A percentile compares a stretch with the other conserved stretches of the same genome.
Conservation (phyloP, 345 rosid genomes). For the Eucalyptus marginata region DNA sequence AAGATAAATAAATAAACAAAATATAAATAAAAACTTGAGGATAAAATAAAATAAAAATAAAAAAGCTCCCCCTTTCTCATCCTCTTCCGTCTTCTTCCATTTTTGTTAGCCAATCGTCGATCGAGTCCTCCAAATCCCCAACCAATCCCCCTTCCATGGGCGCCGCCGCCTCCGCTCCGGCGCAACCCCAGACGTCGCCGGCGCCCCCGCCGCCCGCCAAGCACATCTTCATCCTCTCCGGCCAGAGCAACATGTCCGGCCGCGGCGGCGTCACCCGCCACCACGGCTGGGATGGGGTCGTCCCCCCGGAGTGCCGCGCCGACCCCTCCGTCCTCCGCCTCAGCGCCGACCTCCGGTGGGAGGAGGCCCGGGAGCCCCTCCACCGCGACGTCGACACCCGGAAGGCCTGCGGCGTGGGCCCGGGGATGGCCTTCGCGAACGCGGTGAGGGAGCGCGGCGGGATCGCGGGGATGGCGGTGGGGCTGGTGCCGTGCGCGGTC, state of each 20-base stretch:
- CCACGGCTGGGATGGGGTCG: slow-evolving; percentile 54
- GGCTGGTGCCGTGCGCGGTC: slow-evolving; percentile 76
- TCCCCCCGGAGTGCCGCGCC: slow-evolving; percentile 56
- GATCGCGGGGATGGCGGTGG: slow-evolving; percentile 2
- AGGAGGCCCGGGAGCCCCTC: slow-evolving; percentile 61
- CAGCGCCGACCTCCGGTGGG: slow-evolving; percentile 54
- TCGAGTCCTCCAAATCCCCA: not conserved
- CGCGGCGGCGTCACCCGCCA: slow-evolving; percentile 66
- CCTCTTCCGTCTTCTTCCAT: not conserved
- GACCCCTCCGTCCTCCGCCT: slow-evolving; percentile 51
- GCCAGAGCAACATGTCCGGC: slow-evolving; percentile 96
- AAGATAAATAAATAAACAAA: too few species aligned
- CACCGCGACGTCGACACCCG: slow-evolving; percentile 62
- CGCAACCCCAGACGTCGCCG: not conserved
- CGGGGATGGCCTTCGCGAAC: slow-evolving; percentile 87
- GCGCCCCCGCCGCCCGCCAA: not conserved
- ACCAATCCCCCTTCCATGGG: not conserved
- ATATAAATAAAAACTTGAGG: not conserved
- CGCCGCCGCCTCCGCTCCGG: not conserved
- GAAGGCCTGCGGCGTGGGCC: slow-evolving; percentile 75
- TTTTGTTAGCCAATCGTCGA: not conserved
- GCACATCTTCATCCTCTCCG: slow-evolving; percentile 73
- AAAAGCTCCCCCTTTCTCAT: not conserved
- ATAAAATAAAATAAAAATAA: not conserved
- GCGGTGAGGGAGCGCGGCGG: slow-evolving; percentile 12